These are phyloP conservation scores for Phytophthora cajani DNA, from an alignment of 352 stramenopile species.

Conservation along the genomic window DNA sequence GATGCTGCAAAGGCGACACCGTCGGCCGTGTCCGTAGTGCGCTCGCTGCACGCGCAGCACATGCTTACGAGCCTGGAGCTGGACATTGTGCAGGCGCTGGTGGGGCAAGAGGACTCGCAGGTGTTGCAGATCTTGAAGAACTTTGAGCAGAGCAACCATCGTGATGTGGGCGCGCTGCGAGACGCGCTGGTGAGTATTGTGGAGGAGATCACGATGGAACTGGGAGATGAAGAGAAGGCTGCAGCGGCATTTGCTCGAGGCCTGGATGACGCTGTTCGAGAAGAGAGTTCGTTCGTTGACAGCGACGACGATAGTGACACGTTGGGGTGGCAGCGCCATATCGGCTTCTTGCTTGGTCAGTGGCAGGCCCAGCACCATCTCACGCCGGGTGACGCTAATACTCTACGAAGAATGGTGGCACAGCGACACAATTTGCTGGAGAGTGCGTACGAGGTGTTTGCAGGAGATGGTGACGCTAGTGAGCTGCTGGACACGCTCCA, in stretches of 20 bases:
- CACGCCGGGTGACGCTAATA: conserved; percentile 39
- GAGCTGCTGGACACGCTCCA: conserved; percentile 79
- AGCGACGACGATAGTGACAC: conserved; percentile 32
- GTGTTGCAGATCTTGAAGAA: conserved; percentile 48
- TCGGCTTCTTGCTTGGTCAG: conserved; percentile 52
- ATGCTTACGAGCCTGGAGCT: conserved; percentile 73
- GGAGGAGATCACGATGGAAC: conserved; percentile 68
- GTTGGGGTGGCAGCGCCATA: conserved; percentile 55
- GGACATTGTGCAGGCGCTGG: conserved; percentile 61
- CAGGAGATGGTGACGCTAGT: conserved; percentile 57
- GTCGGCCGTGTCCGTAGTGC: conserved; percentile 47
- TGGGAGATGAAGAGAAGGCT: conserved; percentile 70
- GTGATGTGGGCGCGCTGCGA: conserved; percentile 40
- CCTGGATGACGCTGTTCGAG: conserved; percentile 37
- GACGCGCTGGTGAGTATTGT: conserved; percentile 63
- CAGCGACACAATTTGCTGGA: conserved; percentile 72
- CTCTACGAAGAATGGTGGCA: conserved; percentile 50
- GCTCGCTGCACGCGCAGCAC: conserved; percentile 54
- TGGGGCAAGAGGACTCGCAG: conserved; percentile 65
- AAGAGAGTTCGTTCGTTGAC: conserved; percentile 27
- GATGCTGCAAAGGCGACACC: conserved; percentile 4
- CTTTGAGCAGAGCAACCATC: conserved; percentile 48
- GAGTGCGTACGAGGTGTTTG: conserved; percentile 76
- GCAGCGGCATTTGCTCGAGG: conserved; percentile 38
- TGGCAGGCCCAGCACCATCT: conserved; percentile 51